Percentiles rank a stretch among this genome's conserved stretches.
Evolutionary conservation across 2,329 filamentous ascomycete genomes (phyloP).

Genomic region (Neonectria ditissima): DNA sequence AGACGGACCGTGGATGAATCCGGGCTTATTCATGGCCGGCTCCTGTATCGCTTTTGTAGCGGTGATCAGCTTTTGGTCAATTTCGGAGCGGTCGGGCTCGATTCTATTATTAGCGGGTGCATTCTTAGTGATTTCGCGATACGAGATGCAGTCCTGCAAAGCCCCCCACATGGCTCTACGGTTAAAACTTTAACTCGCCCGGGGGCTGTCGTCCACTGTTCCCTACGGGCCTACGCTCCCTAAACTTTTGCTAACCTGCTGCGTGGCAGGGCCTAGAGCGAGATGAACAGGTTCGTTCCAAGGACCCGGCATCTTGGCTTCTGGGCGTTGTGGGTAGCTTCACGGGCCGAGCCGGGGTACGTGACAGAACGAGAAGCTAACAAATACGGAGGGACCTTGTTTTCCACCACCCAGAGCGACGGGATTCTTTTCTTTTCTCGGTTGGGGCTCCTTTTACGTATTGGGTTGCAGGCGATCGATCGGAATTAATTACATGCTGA

Average conservation of each 20-base stretch:
- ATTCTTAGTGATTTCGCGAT: slow-evolving; percentile 5
- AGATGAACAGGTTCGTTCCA: neutral
- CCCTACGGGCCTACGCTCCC: neutral
- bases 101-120: neutral
- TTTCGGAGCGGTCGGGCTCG: neutral
- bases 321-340: neutral
- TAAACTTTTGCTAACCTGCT: too few species aligned
- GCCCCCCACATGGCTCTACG: neutral
- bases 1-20: neutral
- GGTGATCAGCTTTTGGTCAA: neutral
- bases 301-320: neutral
- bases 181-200: neutral
- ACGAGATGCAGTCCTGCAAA: neutral
- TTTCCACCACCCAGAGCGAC: neutral
- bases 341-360: neutral
- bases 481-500: too few species aligned
- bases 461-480: neutral
- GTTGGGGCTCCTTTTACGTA: neutral
- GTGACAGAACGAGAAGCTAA: neutral
- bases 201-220: neutral
- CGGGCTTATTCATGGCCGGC: neutral
- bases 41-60: neutral
- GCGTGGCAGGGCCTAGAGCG: too few species aligned
- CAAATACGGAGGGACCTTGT: neutral
- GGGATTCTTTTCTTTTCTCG: neutral